Base-by-base conservation (phyloP, 1,139 yeast species). In the Trichomonascaceae sp. region DNA sequence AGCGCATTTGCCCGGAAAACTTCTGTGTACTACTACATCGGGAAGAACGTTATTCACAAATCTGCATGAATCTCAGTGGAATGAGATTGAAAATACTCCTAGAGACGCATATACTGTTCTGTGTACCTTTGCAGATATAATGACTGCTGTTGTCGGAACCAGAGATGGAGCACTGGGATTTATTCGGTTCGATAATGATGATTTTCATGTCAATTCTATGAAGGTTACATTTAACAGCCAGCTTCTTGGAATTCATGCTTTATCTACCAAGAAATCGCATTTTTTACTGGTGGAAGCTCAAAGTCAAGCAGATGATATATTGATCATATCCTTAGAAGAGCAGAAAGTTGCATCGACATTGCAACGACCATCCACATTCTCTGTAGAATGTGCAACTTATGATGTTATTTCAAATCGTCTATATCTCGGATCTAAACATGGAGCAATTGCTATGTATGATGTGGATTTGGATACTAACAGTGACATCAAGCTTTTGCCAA, bases 371-470 rank as follows among this genome's bases (percentile, higher is more conserved):
- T 55, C 73, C 0, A 74, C 76, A 43, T 84, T 86, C 63, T 80
- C 82, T 2, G 76, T 87, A 0, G 83, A 93, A 0, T 77, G 83
- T 17, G 67, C 84, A 53, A 74, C 70, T 17, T 70, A 76, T 49
- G 81, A 80, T 58, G 57, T 66, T 1, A 60, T 58, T 0, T 72
- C 71, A 44, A 63, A 70, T 20, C 72, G 76, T 68, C 63, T 87
- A 5, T 65, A 87, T 24, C 68, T 89, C 32, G 95, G 95, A 0
- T 87, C 95, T 1, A 73, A 96, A 55, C 81, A 78, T 63, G 87
- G 89, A 12, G 80, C 88, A 0, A 50, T 88, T 9, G 82, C 84
- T 5, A 66, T 83, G 0, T 87, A 82, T 61, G 74, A 78, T 51
- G 62, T 84, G 13, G 53, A 56, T 0, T 60, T 62, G 6, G 49